Conservation (phyloP, 2,329 filamentous ascomycete species). For the Fusarium foetens region DNA sequence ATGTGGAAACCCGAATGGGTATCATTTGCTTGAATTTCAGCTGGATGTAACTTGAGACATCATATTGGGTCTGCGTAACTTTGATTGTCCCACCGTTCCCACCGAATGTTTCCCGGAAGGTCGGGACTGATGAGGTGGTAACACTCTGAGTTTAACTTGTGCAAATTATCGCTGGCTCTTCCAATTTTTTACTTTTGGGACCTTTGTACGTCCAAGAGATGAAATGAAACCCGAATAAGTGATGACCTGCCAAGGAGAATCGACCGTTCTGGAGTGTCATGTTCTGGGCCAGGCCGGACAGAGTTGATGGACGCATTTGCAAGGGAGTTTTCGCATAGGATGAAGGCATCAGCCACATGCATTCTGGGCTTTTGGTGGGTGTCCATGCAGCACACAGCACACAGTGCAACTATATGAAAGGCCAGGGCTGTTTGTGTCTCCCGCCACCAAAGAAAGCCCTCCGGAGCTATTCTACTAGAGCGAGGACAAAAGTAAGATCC, state of each 20-base stretch:
- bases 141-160: conserved; percentile 1
- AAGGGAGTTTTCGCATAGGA: conserved; percentile 10
- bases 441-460: conserved; percentile 18
- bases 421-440: conserved; percentile 8
- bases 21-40: background rate
- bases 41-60: background rate
- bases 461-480: background rate
- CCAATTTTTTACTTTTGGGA: background rate
- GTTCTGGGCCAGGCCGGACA: background rate
- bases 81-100: conserved; percentile 1
- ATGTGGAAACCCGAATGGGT: background rate
- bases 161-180: background rate
- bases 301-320: background rate
- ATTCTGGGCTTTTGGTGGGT: conserved; percentile 10
- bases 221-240: background rate
- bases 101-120: conserved; percentile 3
- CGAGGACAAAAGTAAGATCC: conserved; percentile 9
- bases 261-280: background rate
- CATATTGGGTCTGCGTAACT: conserved; percentile 1
- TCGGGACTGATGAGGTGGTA: conserved; percentile 1
- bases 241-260: conserved; percentile 1
- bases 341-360: conserved; percentile 8
- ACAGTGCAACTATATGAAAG: background rate
- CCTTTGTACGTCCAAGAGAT: conserved; percentile 1
- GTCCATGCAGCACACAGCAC: background rate